Conservation (phyloP, 2,329 filamentous ascomycete genomes). For the Phaeophleospora eucalypticola region DNA sequence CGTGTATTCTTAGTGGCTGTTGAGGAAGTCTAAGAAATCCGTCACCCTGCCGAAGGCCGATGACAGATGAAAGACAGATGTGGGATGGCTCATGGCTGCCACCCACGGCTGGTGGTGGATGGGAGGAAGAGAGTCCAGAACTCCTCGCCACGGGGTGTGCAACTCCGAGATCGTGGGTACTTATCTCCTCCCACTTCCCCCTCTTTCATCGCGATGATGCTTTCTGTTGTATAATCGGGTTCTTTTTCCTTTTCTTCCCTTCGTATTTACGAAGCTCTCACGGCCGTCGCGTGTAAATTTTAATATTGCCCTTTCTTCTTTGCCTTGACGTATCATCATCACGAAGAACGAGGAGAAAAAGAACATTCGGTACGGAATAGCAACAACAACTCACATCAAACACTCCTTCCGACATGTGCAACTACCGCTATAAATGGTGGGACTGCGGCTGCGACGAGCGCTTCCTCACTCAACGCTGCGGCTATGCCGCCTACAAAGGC, state of each 20-base stretch:
- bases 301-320: not conserved
- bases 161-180: not conserved
- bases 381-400: too few species aligned
- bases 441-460: conserved; percentile 9
- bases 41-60: too few species aligned
- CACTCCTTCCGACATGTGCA: conserved; percentile 8
- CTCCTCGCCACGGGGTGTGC: not conserved
- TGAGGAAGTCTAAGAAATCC: not conserved
- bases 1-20: not conserved
- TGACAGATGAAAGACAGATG: too few species aligned
- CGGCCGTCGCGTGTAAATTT: not conserved
- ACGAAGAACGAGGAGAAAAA: not conserved
- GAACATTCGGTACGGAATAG: too few species aligned
- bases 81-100: too few species aligned
- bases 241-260: not conserved
- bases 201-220: not conserved
- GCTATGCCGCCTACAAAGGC: conserved; percentile 1
- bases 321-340: not conserved
- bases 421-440: conserved; percentile 8
- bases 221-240: not conserved
- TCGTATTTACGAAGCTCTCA: not conserved
- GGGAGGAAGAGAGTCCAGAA: not conserved
- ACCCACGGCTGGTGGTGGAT: too few species aligned
- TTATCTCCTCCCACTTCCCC: too few species aligned
- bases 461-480: conserved; percentile 8